These are phyloP conservation scores for Fraxinus albicans DNA, from an alignment of 305 asterid species.

Conservation along the genomic window DNA sequence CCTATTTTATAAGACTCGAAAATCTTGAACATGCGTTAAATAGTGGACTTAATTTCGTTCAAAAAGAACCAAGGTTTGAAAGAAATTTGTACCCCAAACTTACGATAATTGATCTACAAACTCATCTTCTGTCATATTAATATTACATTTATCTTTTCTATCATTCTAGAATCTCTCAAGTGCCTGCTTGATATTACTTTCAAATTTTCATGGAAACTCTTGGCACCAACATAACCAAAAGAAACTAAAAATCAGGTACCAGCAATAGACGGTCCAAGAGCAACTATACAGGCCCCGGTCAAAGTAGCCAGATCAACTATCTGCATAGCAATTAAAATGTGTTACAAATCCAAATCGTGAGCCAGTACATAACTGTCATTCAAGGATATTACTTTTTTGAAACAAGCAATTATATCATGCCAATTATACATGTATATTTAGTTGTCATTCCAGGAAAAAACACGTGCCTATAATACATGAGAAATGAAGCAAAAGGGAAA, in stretches of 20 bases:
- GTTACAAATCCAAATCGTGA: slow-evolving; percentile 5
- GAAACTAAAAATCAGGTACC: slow-evolving; percentile 41
- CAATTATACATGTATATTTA: background rate
- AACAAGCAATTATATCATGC: background rate
- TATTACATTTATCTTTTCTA: background rate
- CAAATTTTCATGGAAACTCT: background rate
- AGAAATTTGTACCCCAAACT: background rate
- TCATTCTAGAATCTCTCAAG: background rate
- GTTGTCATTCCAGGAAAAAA: background rate
- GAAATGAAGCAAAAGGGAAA: background rate
- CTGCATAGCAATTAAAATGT: slow-evolving; percentile 37
- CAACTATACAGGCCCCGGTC: slow-evolving; percentile 88
- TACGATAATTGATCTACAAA: background rate
- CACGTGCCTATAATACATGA: background rate
- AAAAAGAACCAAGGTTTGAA: background rate
- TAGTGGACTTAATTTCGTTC: background rate
- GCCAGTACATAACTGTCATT: background rate
- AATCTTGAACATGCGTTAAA: background rate
- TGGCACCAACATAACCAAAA: background rate
- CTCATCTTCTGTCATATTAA: background rate
- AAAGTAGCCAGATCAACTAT: slow-evolving; percentile 92
- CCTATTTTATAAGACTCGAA: background rate
- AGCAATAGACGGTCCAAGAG: slow-evolving; percentile 95
- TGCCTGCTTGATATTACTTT: background rate
- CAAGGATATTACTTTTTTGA: background rate